phyloP scores from a whole-genome alignment of 148 eudicot genomes.

The Chenopodium suecicum region DNA sequence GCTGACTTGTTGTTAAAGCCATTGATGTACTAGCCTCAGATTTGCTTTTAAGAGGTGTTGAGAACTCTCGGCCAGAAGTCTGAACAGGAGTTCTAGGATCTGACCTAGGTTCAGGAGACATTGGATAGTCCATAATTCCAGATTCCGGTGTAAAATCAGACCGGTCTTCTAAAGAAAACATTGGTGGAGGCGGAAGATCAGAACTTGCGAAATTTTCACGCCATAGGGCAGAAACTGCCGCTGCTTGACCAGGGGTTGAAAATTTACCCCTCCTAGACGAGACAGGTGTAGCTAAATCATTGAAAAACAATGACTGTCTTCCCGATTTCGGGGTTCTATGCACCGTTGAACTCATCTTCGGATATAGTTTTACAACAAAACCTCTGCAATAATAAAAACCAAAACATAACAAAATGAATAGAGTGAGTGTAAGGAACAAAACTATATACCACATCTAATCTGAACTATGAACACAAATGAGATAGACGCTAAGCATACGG shows the following conservation, averaged over 20 bases:
- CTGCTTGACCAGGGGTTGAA: constrained; percentile 87
- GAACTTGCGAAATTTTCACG: constrained; percentile 78
- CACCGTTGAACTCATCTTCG: constrained; percentile 50
- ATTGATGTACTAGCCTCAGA: constrained; percentile 71
- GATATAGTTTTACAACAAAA: neutral
- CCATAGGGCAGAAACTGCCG: constrained; percentile 96
- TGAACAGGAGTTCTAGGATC: constrained; percentile 64
- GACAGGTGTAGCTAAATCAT: constrained; percentile 81
- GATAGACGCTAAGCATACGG: neutral
- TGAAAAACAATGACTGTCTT: constrained; percentile 73
- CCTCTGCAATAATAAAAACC: neutral
- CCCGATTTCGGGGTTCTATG: constrained; percentile 78
- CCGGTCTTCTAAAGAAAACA: constrained; percentile 88
- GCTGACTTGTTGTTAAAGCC: constrained; percentile 40
- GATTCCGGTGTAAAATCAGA: constrained; percentile 83
- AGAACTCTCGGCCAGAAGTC: constrained; percentile 40
- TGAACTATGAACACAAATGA: neutral
- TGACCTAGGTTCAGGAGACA: constrained; percentile 73
- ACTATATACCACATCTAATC: neutral
- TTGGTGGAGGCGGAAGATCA: constrained; percentile 92
- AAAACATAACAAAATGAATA: neutral
- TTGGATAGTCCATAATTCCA: constrained; percentile 65
- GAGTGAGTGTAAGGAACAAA: neutral
- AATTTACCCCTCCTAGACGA: constrained; percentile 75
- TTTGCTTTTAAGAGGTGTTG: constrained; percentile 52